These are phyloP conservation scores for Pseudotsuga menziesii DNA, from an alignment of 75 land plant genomes.

Conservation along the genomic window DNA sequence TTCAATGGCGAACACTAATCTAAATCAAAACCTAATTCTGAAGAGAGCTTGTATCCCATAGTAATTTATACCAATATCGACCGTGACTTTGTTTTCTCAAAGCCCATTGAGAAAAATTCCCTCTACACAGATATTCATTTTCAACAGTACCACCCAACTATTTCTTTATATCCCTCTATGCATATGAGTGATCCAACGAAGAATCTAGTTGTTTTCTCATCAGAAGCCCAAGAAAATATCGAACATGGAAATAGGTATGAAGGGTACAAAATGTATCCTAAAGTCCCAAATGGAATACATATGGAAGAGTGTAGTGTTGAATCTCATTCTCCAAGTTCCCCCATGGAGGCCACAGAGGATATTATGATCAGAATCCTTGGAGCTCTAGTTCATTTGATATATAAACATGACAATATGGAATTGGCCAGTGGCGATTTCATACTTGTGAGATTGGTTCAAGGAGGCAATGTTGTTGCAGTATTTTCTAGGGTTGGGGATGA, in stretches of 20 bases:
- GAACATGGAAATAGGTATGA: background rate
- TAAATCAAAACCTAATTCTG: too few species aligned
- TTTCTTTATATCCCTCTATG: background rate
- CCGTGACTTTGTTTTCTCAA: background rate
- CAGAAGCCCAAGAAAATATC: background rate
- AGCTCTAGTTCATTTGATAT: conserved; percentile 69
- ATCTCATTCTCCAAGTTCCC: conserved; percentile 14
- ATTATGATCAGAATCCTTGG: conserved; percentile 48
- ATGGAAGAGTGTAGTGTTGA: background rate
- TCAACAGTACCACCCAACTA: background rate
- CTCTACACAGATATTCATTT: background rate
- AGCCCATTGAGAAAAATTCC: background rate
- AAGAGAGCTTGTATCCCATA: background rate
- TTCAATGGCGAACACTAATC: too few species aligned
- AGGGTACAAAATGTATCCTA: background rate
- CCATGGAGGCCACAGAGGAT: conserved; percentile 35
- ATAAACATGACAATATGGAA: conserved; percentile 48
- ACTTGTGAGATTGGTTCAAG: conserved; percentile 46
- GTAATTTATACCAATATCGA: background rate
- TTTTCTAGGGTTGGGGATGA: conserved; percentile 58
- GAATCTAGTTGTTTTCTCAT: too few species aligned
- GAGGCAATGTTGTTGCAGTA: conserved; percentile 46
- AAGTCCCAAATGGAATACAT: too few species aligned
- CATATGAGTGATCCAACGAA: too few species aligned
- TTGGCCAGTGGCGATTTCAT: conserved; percentile 62